Base-by-base conservation (phyloP, 306 rosid species). In the Arachis hypogaea region DNA sequence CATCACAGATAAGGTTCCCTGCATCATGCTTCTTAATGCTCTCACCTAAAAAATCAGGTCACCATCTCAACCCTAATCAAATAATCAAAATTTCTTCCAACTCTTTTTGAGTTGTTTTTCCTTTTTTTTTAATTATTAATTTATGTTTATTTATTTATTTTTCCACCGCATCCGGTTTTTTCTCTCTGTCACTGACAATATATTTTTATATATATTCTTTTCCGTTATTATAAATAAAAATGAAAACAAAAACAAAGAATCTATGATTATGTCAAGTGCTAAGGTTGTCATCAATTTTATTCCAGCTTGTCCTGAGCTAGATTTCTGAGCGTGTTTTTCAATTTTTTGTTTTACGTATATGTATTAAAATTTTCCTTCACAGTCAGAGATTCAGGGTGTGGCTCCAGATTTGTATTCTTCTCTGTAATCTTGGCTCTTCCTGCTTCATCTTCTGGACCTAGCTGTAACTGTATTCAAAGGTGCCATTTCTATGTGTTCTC, bases 231-330 rank as follows among this genome's bases (percentile, higher is more conserved):
- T 33, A 33, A 33, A 33, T 33, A 33, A 22, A 54, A 49, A 63
- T 29, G 11, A 18, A 62, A 43, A 1, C 4, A 50, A 50, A n/a
- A 52, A 52, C 16, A 49, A 14, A 47, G 38, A 63, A 59, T 76
- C 52, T 4, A 8, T 56, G 80, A 67, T 66, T 72, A 75, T 65
- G 79, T 77, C 81, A 66, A 52, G 44, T 12, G 70, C 56, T 69
- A 66, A 82, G 80, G 81, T 74, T 85, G 82, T 73, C 76, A 79
- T 16, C 18, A 65, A 63, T 59, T 78, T 78, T 33, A 55, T 67
- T 68, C 80, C 87, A 78, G 83, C 85, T 73, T 66, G 73, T 75
- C 76, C 80, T 68, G 66, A 67, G 82, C 84, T 78, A 73, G 69
- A 86, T 83, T 81, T 49, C 44, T 18, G 11, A 59, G 68, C 83